Conservation (phyloP, 163 green algal genomes). For the Botryococcus braunii region DNA sequence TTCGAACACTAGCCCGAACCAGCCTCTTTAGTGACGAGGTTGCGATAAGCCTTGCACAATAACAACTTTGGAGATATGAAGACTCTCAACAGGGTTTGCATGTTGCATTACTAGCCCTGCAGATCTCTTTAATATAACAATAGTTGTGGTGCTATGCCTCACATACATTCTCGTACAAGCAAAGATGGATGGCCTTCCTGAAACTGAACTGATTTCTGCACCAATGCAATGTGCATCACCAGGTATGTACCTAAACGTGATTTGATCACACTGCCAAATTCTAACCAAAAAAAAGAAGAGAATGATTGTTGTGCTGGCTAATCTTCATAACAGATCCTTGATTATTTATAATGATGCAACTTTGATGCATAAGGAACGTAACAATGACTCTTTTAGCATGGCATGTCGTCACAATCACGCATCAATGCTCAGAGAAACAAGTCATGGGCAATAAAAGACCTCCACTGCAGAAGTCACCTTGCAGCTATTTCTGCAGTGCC, state of each 20-base stretch:
- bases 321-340: no score
- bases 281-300: no score
- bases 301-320: no score
- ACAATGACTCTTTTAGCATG: not conserved
- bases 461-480: slow-evolving; percentile 4
- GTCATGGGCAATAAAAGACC: not conserved
- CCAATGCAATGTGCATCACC: no score
- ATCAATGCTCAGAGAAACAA: not conserved
- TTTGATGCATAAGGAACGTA: not conserved
- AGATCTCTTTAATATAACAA: no score
- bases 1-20: not conserved
- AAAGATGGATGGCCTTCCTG: no score
- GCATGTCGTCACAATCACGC: not conserved
- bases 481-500: slow-evolving; percentile 56
- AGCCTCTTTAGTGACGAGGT: not conserved
- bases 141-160: no score
- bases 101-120: no score
- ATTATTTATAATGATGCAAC: not conserved
- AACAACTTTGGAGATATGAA: not conserved
- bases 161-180: no score
- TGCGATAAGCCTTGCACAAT: not conserved
- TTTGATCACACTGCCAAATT: no score
- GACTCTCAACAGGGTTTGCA: not conserved
- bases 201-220: no score
- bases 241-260: no score